These are phyloP conservation scores for Diplotaxis tenuifolia DNA, from an alignment of 345 rosid species.

Conservation along the genomic window DNA sequence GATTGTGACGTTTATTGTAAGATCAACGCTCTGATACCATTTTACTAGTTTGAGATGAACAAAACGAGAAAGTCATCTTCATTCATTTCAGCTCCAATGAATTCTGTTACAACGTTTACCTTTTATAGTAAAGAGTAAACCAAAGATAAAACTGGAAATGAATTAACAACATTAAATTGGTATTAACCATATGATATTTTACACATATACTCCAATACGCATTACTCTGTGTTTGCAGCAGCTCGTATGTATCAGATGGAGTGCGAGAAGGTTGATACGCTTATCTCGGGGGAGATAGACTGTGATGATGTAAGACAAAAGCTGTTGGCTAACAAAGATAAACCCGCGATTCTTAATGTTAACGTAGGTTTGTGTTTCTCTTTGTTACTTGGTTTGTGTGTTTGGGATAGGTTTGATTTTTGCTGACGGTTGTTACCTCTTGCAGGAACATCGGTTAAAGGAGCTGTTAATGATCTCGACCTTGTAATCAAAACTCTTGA, in stretches of 20 bases:
- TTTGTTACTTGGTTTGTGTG: background rate
- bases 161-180: no score
- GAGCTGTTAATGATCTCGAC: conserved; percentile 98
- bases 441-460: conserved; percentile 92
- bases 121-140: no score
- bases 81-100: no score
- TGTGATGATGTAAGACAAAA: conserved; percentile 64
- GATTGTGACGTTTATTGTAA: no score
- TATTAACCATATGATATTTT: no score
- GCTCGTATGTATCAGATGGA: conserved; percentile 97
- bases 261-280: conserved; percentile 68
- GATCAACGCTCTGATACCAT: no score
- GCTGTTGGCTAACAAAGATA: conserved; percentile 77
- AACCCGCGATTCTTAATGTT: conserved; percentile 87
- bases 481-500: conserved; percentile 85
- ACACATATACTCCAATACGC: no score
- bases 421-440: background rate
- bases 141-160: no score
- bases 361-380: conserved; percentile 63
- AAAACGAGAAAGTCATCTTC: no score
- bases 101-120: no score
- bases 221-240: conserved; percentile 92
- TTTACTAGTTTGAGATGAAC: no score
- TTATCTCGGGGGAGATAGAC: conserved; percentile 85
- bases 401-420: background rate